Percentiles rank a stretch among this genome's conserved stretches.
Conservation (phyloP, 495 filamentous ascomycete genomes). For the Xylaria castorea region DNA sequence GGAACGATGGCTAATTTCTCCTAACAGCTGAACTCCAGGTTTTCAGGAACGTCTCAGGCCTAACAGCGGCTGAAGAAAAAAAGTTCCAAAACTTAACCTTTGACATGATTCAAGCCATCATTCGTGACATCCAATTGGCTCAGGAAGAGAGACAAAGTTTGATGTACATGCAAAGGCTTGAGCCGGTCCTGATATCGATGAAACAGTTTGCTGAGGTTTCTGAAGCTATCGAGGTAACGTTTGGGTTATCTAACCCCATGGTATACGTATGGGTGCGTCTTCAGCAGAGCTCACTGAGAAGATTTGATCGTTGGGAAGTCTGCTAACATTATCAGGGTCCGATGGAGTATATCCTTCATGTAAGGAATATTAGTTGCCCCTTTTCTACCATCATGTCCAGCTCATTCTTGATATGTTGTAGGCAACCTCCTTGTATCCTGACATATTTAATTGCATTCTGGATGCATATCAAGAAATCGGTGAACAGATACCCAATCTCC, state of each 20-base stretch:
- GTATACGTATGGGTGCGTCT: slow-evolving; percentile 9
- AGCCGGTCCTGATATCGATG: slow-evolving; percentile 49
- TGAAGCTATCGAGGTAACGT: background rate
- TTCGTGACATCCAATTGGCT: background rate
- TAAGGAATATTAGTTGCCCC: background rate
- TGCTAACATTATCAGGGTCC: slow-evolving; percentile 9
- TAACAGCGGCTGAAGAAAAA: background rate
- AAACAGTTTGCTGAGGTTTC: slow-evolving; percentile 36
- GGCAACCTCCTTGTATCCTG: slow-evolving; percentile 37
- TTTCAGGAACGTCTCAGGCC: slow-evolving; percentile 3
- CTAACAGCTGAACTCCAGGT: background rate
- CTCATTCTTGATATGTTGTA: background rate
- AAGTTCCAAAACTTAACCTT: background rate
- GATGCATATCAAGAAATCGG: slow-evolving; percentile 53
- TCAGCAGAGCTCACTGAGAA: background rate
- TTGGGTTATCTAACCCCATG: background rate
- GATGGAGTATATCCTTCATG: slow-evolving; percentile 10
- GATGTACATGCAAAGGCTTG: slow-evolving; percentile 41
- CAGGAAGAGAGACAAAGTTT: background rate
- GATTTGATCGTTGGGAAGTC: too few species aligned
- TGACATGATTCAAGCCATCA: background rate
- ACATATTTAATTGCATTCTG: slow-evolving; percentile 46
- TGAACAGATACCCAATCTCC: slow-evolving; percentile 46
- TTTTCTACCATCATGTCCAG: background rate
- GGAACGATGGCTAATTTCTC: background rate